Conservation (phyloP, 2,329 filamentous ascomycete genomes). For the Penicillium sp. region DNA sequence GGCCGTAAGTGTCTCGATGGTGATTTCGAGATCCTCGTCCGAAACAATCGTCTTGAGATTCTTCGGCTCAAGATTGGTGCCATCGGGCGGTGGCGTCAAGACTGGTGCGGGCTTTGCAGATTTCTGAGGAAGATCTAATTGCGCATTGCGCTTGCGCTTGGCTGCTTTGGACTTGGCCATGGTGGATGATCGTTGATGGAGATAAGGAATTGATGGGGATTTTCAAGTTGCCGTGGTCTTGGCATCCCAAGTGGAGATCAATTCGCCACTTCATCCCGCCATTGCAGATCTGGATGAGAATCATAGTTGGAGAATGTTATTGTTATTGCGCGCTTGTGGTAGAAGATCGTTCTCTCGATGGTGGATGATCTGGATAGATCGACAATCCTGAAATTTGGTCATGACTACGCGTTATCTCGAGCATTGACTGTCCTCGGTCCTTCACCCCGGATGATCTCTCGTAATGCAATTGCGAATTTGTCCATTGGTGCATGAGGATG, state of each 20-base stretch:
- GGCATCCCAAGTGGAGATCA: background rate
- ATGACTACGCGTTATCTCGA: no score
- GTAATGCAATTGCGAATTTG: no score
- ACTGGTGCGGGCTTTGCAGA: conserved; percentile 16
- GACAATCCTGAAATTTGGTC: no score
- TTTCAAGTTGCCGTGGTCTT: background rate
- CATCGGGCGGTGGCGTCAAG: conserved; percentile 26
- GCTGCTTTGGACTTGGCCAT: conserved; percentile 28
- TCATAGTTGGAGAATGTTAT: no score
- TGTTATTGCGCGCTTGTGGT: no score
- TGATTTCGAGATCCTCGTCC: conserved; percentile 60
- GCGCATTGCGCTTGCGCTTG: conserved; percentile 30
- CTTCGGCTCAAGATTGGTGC: conserved; percentile 21
- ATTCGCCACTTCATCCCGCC: no score
- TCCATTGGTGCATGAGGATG: no score
- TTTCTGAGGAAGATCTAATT: conserved; percentile 25
- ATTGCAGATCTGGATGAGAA: no score
- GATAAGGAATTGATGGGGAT: background rate
- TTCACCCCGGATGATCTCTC: no score
- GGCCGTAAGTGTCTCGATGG: conserved; percentile 57
- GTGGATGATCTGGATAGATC: no score
- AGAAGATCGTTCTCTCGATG: no score
- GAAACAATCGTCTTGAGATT: conserved; percentile 24
- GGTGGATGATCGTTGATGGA: background rate
- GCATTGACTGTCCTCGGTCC: no score